These are phyloP conservation scores for Aethionema arabicum DNA, from an alignment of 345 rosid genomes.

Conservation along the genomic window DNA sequence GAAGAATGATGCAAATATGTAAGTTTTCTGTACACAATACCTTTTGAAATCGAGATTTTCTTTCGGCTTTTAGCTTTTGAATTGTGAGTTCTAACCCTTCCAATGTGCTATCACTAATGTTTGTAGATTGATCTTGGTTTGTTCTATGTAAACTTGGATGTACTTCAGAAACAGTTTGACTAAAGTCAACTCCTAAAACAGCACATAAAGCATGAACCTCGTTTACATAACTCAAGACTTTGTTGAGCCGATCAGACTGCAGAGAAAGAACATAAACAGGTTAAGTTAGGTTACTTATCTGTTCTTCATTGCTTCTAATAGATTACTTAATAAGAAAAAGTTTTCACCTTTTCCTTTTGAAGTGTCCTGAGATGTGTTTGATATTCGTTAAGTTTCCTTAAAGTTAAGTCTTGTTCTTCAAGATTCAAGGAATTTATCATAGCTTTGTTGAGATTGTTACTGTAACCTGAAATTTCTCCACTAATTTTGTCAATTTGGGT, in stretches of 20 bases:
- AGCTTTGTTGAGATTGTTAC: conserved; percentile 40
- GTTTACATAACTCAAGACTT: conserved; percentile 71
- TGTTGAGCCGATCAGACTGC: conserved; percentile 91
- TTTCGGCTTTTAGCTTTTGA: conserved; percentile 63
- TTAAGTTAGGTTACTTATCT: neutral
- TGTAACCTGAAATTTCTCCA: conserved; percentile 76
- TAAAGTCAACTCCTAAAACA: conserved; percentile 83
- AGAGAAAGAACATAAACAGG: conserved; percentile 25
- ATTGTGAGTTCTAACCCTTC: conserved; percentile 78
- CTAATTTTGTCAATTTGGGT: conserved; percentile 78
- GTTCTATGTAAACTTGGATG: conserved; percentile 85
- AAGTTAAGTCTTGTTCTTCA: conserved; percentile 80
- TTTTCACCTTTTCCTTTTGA: conserved; percentile 79
- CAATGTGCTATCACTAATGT: conserved; percentile 72
- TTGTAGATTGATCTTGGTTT: conserved; percentile 70
- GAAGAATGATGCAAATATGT: conserved; percentile 2
- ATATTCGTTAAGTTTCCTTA: conserved; percentile 79
- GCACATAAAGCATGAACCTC: conserved; percentile 86
- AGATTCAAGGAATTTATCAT: conserved; percentile 45
- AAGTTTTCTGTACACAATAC: conserved; percentile 34
- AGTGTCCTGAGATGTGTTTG: conserved; percentile 74
- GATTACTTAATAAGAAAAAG: neutral
- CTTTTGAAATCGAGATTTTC: conserved; percentile 71
- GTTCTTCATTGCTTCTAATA: neutral
- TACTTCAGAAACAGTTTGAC: conserved; percentile 74